Percentiles rank a stretch among this genome's conserved stretches.
Evolutionary conservation across 768 basidiomycete species (phyloP).

Genomic region (Asterophora parasitica): DNA sequence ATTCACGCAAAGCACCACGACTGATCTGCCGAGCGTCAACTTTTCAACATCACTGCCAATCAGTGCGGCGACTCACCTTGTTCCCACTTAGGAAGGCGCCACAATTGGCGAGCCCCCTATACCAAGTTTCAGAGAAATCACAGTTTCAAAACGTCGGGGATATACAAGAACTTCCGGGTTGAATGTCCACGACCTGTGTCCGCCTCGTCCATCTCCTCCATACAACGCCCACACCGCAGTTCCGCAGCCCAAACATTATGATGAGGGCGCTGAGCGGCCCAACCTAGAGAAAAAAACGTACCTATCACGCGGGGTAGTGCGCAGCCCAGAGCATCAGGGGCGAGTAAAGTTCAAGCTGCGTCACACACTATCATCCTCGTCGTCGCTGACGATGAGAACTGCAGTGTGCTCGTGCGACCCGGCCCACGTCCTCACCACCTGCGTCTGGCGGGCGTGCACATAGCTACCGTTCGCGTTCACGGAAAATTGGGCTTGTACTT

Average conservation of each 20-base stretch:
- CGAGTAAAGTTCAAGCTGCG: not conserved
- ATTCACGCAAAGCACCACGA: not conserved
- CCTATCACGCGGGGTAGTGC: conserved; percentile 5
- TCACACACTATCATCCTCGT: conserved; percentile 20
- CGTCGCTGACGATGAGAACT: conserved; percentile 42
- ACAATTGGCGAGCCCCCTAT: conserved; percentile 12
- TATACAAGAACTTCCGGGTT: conserved; percentile 21
- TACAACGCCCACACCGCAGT: not conserved
- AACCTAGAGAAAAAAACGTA: conserved; percentile 4
- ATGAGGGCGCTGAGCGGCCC: not conserved
- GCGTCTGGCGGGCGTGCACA: conserved; percentile 8
- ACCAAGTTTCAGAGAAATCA: conserved; percentile 15
- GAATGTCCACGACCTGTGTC: not conserved
- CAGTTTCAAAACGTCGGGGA: conserved; percentile 6
- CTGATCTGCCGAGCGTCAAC: conserved; percentile 8
- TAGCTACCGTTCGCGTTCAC: conserved; percentile 1
- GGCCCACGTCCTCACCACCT: conserved; percentile 39
- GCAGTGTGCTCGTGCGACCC: conserved; percentile 34
- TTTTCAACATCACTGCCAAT: not conserved
- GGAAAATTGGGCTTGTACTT: not conserved
- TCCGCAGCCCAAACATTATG: not conserved
- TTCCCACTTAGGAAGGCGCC: conserved; percentile 8
- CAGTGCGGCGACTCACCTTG: conserved; percentile 18
- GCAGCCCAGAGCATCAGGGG: not conserved
- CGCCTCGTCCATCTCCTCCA: no score